Evolutionary conservation across 2,329 filamentous ascomycete genomes (phyloP).

Genomic region (Botrytis squamosa): DNA sequence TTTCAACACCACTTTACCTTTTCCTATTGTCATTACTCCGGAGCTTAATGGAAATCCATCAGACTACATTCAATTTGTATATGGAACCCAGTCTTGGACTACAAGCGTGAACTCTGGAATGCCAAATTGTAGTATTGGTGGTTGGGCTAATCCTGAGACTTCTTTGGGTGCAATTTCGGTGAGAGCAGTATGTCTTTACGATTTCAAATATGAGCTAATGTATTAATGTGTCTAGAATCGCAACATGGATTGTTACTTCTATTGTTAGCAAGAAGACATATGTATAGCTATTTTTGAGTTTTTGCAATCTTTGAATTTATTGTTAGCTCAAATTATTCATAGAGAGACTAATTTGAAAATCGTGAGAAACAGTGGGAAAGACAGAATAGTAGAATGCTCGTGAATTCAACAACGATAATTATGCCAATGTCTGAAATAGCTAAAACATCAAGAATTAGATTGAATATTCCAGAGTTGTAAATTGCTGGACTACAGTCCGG

Average conservation of each 20-base stretch:
- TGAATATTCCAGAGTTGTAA: neutral
- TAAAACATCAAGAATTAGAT: no score
- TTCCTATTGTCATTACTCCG: neutral
- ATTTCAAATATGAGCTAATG: neutral
- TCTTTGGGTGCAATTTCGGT: neutral
- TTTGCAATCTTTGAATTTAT: neutral
- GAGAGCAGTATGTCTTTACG: neutral
- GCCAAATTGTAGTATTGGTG: neutral
- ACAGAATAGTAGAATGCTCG: neutral
- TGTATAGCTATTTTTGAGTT: neutral
- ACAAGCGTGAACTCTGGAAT: neutral
- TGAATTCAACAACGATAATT: no score
- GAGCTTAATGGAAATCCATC: neutral
- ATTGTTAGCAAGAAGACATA: neutral
- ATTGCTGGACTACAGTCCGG: neutral
- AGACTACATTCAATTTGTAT: neutral
- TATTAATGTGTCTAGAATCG: neutral
- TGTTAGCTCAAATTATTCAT: neutral
- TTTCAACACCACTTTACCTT: neutral
- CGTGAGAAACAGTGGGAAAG: neutral
- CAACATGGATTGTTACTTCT: neutral
- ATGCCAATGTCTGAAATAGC: no score
- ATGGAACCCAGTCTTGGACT: neutral
- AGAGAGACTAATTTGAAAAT: neutral
- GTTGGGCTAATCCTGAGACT: neutral